Percentiles rank a stretch among this genome's conserved stretches.
These are phyloP conservation scores for Sclerotinia sclerotiorum DNA, from an alignment of 2,329 filamentous ascomycete species.

Conservation along the genomic window DNA sequence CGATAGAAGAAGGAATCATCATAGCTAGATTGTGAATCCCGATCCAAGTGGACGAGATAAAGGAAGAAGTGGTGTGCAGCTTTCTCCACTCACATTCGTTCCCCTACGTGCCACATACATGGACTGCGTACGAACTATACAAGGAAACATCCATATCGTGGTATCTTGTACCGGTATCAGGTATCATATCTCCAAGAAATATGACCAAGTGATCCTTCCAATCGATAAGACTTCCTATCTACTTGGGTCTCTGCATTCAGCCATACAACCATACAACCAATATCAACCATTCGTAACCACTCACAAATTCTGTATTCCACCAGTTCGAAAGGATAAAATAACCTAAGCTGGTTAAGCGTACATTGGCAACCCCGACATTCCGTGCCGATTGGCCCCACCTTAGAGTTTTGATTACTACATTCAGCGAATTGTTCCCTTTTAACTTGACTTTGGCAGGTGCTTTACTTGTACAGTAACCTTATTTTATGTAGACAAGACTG, in stretches of 20 bases:
- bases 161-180: neutral
- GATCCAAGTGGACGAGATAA: constrained; percentile 15
- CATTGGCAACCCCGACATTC: constrained; percentile 7
- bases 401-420: constrained; percentile 14
- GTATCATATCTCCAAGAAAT: neutral
- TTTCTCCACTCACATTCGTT: neutral
- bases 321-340: constrained; percentile 16
- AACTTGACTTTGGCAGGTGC: constrained; percentile 13
- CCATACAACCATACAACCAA: neutral
- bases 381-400: constrained; percentile 9
- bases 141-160: neutral
- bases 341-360: constrained; percentile 17
- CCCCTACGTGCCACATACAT: neutral
- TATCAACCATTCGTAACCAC: neutral
- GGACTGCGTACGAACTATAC: constrained; percentile 9
- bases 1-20: neutral
- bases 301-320: neutral
- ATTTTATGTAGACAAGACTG: neutral
- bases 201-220: neutral
- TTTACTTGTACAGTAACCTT: neutral
- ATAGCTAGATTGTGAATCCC: neutral
- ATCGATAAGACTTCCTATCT: constrained; percentile 17
- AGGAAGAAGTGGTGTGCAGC: constrained; percentile 10
- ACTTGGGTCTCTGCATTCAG: neutral
- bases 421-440: constrained; percentile 21